These are phyloP conservation scores for Talaromyces borbonicus DNA, from an alignment of 495 filamentous ascomycete species.

Conservation along the genomic window DNA sequence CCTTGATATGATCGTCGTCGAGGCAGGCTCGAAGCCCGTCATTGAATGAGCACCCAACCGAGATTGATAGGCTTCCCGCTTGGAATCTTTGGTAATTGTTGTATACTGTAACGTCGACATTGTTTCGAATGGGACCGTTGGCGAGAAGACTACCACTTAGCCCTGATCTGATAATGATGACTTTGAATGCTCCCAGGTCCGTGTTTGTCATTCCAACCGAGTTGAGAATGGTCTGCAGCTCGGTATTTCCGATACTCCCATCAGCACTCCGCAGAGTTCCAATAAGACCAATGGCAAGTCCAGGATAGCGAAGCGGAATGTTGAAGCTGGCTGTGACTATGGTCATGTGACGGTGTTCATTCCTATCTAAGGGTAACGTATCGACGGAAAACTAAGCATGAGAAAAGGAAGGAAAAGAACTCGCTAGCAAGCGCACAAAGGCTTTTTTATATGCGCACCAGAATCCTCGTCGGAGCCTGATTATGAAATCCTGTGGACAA, in stretches of 20 bases:
- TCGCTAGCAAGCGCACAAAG: too few species aligned
- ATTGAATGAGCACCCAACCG: background rate
- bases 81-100: background rate
- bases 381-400: too few species aligned
- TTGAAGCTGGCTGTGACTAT: too few species aligned
- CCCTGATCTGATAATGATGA: background rate
- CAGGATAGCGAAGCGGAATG: too few species aligned
- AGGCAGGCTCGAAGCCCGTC: background rate
- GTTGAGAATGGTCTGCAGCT: background rate
- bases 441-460: too few species aligned
- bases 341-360: too few species aligned
- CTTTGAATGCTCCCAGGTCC: background rate
- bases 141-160: background rate
- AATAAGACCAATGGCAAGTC: background rate
- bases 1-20: background rate
- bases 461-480: too few species aligned
- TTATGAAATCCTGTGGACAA: too few species aligned
- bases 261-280: background rate
- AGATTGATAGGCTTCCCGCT: constrained; percentile 1
- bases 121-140: background rate
- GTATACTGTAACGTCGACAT: background rate
- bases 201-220: too few species aligned
- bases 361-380: too few species aligned
- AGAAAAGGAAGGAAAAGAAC: too few species aligned
- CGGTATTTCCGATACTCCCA: background rate